These are phyloP conservation scores for Vigna trinervia DNA, from an alignment of 306 rosid genomes.

Conservation along the genomic window DNA sequence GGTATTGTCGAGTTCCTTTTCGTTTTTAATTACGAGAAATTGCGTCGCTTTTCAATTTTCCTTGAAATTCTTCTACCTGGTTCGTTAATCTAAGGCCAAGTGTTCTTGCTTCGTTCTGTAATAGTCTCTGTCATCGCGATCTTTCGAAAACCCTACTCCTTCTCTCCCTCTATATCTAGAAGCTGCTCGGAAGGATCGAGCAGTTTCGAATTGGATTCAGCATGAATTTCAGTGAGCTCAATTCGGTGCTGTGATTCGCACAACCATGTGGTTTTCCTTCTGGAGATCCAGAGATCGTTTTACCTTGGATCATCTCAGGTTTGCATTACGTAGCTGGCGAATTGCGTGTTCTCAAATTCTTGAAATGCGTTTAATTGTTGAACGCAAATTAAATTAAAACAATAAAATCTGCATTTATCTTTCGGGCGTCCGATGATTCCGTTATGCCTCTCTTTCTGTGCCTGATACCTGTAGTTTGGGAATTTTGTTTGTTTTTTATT, in stretches of 20 bases:
- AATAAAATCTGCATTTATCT: not conserved
- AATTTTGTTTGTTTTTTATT: not conserved
- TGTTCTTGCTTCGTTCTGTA: conserved; percentile 11
- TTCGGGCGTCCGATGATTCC: not conserved
- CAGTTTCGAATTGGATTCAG: conserved; percentile 46
- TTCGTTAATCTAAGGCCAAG: conserved; percentile 21
- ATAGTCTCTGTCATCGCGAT: conserved; percentile 40
- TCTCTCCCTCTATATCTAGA: conserved; percentile 29
- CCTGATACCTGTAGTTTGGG: not conserved
- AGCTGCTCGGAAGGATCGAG: conserved; percentile 51
- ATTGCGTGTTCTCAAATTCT: not conserved
- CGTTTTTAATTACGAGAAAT: not conserved
- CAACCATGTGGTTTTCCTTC: conserved; percentile 83
- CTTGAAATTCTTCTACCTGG: conserved; percentile 18
- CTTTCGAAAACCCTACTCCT: conserved; percentile 45
- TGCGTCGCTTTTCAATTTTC: conserved; percentile 32
- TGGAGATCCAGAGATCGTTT: conserved; percentile 88
- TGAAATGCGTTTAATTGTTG: not conserved
- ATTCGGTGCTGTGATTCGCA: conserved; percentile 45
- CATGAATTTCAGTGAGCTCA: conserved; percentile 50
- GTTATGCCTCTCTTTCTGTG: not conserved
- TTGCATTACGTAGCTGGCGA: not conserved
- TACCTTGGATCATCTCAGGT: conserved; percentile 83
- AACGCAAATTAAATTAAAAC: too few species aligned
- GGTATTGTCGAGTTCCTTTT: conserved; percentile 8